A percentile compares a stretch with the other conserved stretches of the same genome.
These are phyloP conservation scores for Hypomyces perniciosus DNA, from an alignment of 2,329 filamentous ascomycete species.

Conservation along the genomic window DNA sequence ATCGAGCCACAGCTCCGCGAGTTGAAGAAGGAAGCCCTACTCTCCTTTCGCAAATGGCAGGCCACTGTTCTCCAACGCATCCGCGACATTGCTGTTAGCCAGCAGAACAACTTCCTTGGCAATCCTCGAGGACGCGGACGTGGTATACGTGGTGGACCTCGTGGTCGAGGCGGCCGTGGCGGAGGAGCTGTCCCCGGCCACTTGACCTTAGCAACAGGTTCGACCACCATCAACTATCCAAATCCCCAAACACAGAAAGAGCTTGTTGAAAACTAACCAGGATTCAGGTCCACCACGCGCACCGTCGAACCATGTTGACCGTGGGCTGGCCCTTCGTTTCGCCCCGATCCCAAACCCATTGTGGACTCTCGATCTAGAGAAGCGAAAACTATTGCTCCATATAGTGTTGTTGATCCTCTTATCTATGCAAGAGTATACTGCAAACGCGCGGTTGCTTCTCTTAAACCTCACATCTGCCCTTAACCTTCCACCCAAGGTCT, in stretches of 20 bases:
- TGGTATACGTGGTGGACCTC: constrained; percentile 21
- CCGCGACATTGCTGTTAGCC: constrained; percentile 57
- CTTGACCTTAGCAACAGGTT: constrained; percentile 32
- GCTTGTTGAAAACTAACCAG: background rate
- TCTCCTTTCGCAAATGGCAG: constrained; percentile 78
- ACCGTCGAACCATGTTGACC: constrained; percentile 39
- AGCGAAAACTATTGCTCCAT: constrained; percentile 63
- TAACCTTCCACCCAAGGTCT: constrained; percentile 55
- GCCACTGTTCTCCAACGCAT: constrained; percentile 62
- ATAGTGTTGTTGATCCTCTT: constrained; percentile 65
- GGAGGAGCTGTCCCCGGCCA: constrained; percentile 25
- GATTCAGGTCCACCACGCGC: constrained; percentile 33
- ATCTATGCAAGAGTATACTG: constrained; percentile 70
- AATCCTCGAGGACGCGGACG: constrained; percentile 31
- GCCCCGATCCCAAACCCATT: constrained; percentile 57
- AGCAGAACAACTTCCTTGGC: constrained; percentile 23
- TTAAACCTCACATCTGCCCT: constrained; percentile 65
- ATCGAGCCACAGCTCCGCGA: constrained; percentile 49
- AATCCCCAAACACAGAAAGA: background rate
- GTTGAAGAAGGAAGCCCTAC: constrained; percentile 62
- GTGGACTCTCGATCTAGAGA: constrained; percentile 52
- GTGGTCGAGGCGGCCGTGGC: constrained; percentile 26
- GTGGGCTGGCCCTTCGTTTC: constrained; percentile 44
- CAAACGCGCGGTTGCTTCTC: constrained; percentile 67
- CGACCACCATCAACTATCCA: constrained; percentile 8